Percentiles rank a stretch among this genome's conserved stretches.
Evolutionary conservation across 768 basidiomycete genomes (phyloP).

Genomic region (Leccinum sublutescens): DNA sequence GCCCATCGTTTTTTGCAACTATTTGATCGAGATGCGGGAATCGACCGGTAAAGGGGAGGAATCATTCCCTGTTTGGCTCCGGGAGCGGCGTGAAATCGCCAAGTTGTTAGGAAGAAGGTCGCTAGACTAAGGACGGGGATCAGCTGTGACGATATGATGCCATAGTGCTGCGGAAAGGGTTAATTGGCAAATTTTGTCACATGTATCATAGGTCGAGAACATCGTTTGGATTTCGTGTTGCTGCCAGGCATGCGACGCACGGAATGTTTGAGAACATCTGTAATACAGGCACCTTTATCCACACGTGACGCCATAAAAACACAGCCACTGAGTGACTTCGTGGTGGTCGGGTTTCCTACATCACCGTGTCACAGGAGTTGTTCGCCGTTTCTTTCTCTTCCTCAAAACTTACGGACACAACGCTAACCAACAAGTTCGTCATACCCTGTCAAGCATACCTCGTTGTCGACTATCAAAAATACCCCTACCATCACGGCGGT

Average conservation of each 20-base stretch:
- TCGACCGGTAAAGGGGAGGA: slow-evolving; percentile 38
- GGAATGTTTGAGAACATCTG: not conserved
- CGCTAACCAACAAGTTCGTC: not conserved
- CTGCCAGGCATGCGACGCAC: not conserved
- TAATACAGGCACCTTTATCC: not conserved
- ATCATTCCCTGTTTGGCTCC: slow-evolving; percentile 82
- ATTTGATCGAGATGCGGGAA: slow-evolving; percentile 70
- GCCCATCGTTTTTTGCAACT: slow-evolving; percentile 93
- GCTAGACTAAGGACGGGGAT: slow-evolving; percentile 49
- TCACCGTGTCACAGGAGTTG: slow-evolving; percentile 1
- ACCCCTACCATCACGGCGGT: slow-evolving; percentile 9
- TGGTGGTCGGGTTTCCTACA: slow-evolving; percentile 18
- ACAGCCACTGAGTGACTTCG: slow-evolving; percentile 17
- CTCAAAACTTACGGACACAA: not conserved
- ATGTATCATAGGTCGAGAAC: not conserved
- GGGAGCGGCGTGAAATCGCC: slow-evolving; percentile 81
- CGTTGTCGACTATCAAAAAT: not conserved
- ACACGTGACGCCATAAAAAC: slow-evolving; percentile 22
- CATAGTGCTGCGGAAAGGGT: not conserved
- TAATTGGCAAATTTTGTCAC: too few relatives aligned
- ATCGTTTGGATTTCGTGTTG: not conserved
- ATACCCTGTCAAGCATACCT: not conserved
- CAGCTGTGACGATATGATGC: not conserved
- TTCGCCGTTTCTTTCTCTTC: not conserved
- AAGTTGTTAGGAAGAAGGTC: slow-evolving; percentile 66